A percentile compares a stretch with the other conserved stretches of the same genome.
Conservation (phyloP, 352 stramenopile species). For the Phytophthora chlamydospora region DNA sequence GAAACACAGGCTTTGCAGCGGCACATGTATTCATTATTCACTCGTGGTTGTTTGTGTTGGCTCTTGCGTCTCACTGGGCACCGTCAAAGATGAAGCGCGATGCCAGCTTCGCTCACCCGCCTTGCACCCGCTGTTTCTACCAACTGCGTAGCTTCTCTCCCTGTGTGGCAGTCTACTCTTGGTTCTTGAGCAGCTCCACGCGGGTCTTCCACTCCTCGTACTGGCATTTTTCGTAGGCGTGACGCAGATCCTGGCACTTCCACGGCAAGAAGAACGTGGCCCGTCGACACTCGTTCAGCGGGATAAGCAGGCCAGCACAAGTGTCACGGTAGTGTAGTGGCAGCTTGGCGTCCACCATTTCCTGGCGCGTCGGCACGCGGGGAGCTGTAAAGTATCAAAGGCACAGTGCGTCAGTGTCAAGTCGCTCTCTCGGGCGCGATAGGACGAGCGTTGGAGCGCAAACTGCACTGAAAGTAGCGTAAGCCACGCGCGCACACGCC, state of each 20-base stretch:
- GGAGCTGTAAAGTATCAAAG: slow-evolving; percentile 48
- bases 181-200: slow-evolving; percentile 81
- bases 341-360: slow-evolving; percentile 94
- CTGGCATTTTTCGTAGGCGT: slow-evolving; percentile 99
- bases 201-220: slow-evolving; percentile 94
- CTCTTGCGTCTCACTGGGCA: not conserved
- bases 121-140: slow-evolving; percentile 4
- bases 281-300: slow-evolving; percentile 95
- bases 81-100: not conserved
- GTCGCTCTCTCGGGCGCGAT: not conserved
- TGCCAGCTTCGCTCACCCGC: slow-evolving; percentile 4
- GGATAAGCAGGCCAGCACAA: slow-evolving; percentile 95
- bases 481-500: slow-evolving; percentile 3
- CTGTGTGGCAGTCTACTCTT: slow-evolving; percentile 39
- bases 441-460: not conserved
- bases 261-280: slow-evolving; percentile 94
- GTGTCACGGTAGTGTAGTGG: slow-evolving; percentile 95
- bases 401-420: slow-evolving; percentile 9
- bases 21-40: slow-evolving; percentile 43
- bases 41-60: slow-evolving; percentile 14
- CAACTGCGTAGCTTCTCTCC: slow-evolving; percentile 12
- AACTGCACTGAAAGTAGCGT: not conserved
- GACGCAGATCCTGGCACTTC: slow-evolving; percentile 96
- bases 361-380: slow-evolving; percentile 81
- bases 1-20: slow-evolving; percentile 15